Evolutionary conservation across 768 basidiomycete species (phyloP).

Genomic region (Leucogyrophana mollusca): DNA sequence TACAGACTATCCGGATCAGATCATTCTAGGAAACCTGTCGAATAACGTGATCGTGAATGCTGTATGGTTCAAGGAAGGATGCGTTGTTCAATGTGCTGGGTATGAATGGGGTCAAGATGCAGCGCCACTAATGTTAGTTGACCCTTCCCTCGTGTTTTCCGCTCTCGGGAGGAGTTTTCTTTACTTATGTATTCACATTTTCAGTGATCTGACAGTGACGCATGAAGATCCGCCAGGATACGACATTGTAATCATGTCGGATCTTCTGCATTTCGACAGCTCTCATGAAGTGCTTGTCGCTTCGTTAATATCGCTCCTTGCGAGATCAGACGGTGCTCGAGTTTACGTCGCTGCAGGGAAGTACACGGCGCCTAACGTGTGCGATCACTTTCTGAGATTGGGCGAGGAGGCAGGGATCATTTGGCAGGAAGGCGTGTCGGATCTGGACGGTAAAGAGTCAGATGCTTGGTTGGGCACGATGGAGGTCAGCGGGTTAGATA

Average conservation of each 20-base stretch:
- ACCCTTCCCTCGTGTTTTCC: neutral
- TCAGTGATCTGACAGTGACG: constrained; percentile 13
- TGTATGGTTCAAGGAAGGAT: constrained; percentile 32
- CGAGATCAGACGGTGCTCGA: constrained; percentile 36
- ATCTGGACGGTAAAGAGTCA: constrained; percentile 22
- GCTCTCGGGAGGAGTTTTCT: constrained; percentile 13
- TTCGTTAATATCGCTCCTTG: constrained; percentile 51
- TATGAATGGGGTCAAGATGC: constrained; percentile 67
- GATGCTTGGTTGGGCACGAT: constrained; percentile 48
- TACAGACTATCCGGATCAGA: constrained; percentile 69
- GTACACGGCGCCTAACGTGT: constrained; percentile 54
- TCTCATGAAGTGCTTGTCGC: constrained; percentile 57
- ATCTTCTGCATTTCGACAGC: constrained; percentile 66
- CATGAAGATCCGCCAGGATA: constrained; percentile 31
- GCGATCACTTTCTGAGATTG: constrained; percentile 49
- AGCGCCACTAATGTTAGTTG: constrained; percentile 46
- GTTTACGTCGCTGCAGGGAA: constrained; percentile 64
- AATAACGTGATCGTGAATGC: constrained; percentile 55
- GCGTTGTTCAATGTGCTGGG: constrained; percentile 44
- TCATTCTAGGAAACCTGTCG: constrained; percentile 55
- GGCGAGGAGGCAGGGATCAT: constrained; percentile 39
- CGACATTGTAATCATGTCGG: constrained; percentile 66
- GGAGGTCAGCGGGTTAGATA: constrained; percentile 45
- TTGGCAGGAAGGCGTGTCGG: constrained; percentile 42
- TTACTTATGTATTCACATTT: neutral